Conservation (phyloP, 768 basidiomycete species). For the Rickenella mellea region DNA sequence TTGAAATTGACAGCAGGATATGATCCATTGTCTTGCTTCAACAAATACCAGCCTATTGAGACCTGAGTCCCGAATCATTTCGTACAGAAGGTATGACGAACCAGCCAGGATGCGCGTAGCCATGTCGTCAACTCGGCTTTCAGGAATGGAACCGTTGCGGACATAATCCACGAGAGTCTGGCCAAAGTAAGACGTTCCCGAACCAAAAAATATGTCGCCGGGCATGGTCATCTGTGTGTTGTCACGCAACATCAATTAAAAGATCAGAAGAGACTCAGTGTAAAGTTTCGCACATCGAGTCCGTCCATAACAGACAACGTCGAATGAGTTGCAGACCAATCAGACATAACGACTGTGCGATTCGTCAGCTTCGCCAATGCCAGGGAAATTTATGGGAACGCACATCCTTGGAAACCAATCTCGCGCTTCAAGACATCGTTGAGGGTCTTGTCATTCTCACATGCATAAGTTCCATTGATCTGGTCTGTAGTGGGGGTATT, state of each 20-base stretch:
- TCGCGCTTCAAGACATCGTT: conserved; percentile 72
- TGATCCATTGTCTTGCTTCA: conserved; percentile 49
- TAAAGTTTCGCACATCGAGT: conserved; percentile 41
- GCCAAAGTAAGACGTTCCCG: conserved; percentile 42
- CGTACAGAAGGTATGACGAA: not conserved
- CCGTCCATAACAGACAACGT: conserved; percentile 53
- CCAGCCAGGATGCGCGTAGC: conserved; percentile 29
- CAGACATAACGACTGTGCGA: conserved; percentile 52
- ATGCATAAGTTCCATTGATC: conserved; percentile 64
- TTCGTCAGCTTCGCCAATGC: not conserved
- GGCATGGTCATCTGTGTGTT: conserved; percentile 46
- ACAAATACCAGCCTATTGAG: conserved; percentile 59
- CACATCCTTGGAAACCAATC: conserved; percentile 68
- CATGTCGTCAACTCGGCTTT: conserved; percentile 68
- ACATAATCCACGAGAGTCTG: conserved; percentile 59
- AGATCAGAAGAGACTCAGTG: not conserved
- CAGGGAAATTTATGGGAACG: conserved; percentile 12
- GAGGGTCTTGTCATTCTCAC: conserved; percentile 61
- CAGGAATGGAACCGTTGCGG: conserved; percentile 60
- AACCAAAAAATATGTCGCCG: conserved; percentile 21
- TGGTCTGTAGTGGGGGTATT: conserved; percentile 31
- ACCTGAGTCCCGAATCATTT: conserved; percentile 37
- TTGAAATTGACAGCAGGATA: conserved; percentile 71
- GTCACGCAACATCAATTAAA: not conserved
- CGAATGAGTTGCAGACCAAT: conserved; percentile 60